These are phyloP conservation scores for Citrus inodora DNA, from an alignment of 345 rosid species.

Conservation along the genomic window DNA sequence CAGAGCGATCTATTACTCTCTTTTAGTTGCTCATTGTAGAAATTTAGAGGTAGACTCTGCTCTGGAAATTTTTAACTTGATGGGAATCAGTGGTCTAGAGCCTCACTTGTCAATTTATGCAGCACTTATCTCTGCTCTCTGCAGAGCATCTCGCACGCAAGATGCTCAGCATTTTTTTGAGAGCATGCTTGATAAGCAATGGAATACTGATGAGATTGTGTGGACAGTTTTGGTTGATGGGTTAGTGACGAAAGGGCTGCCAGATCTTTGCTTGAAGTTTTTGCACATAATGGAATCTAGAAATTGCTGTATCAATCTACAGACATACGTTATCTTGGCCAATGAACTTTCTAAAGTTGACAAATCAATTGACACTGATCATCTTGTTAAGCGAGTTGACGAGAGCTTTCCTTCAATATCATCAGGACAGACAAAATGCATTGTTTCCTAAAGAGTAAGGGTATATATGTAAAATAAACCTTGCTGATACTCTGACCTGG, in stretches of 20 bases:
- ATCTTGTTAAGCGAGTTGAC: constrained; percentile 1
- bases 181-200: constrained; percentile 38
- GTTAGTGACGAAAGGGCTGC: constrained; percentile 40
- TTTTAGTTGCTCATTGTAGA: constrained; percentile 46
- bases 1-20: constrained; percentile 34
- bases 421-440: neutral
- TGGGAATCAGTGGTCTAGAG: constrained; percentile 26
- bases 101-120: constrained; percentile 29
- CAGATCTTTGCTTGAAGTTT: constrained; percentile 47
- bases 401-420: neutral
- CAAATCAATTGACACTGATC: constrained; percentile 29
- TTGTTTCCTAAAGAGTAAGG: neutral
- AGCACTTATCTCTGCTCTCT: constrained; percentile 50
- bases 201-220: constrained; percentile 51
- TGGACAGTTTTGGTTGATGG: constrained; percentile 71
- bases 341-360: constrained; percentile 44
- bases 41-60: constrained; percentile 53
- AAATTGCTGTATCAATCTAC: constrained; percentile 29
- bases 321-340: constrained; percentile 36
- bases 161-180: constrained; percentile 47
- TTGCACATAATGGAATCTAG: constrained; percentile 49
- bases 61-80: constrained; percentile 30
- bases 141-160: constrained; percentile 29
- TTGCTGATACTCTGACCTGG: neutral
- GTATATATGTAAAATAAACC: neutral